Conservation (phyloP, 306 rosid species). For the Corylus heterophylla region DNA sequence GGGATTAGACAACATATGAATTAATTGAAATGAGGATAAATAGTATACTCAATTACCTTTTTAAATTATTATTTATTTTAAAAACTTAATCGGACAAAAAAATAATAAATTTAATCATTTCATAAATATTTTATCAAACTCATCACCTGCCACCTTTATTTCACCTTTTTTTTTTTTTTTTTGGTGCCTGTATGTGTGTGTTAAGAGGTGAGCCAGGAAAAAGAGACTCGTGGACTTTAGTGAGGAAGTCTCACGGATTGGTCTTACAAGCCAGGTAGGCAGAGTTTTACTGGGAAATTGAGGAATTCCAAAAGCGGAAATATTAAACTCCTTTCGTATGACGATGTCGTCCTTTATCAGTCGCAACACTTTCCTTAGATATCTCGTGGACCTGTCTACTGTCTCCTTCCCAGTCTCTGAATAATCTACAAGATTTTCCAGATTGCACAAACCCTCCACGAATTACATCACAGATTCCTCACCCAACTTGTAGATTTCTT, state of each 20-base stretch:
- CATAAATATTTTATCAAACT: too few species aligned
- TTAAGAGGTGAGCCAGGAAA: constrained; percentile 6
- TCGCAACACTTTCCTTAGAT: constrained; percentile 36
- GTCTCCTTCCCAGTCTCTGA: constrained; percentile 20
- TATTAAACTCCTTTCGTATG: constrained; percentile 32
- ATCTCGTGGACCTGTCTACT: constrained; percentile 38
- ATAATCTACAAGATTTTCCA: constrained; percentile 28
- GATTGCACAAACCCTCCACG: constrained; percentile 13
- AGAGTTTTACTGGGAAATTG: constrained; percentile 47
- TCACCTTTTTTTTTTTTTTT: too few species aligned
- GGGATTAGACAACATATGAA: too few species aligned
- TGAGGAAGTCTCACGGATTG: constrained; percentile 34
- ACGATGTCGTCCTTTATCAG: constrained; percentile 4
- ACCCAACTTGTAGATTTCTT: constrained; percentile 38
- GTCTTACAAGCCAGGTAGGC: constrained; percentile 35
- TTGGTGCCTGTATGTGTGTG: too few species aligned
- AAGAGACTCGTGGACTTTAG: constrained; percentile 40
- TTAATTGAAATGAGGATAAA: too few species aligned
- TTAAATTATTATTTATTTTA: too few species aligned
- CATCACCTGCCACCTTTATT: too few species aligned
- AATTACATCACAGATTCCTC: constrained; percentile 43
- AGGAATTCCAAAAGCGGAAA: constrained; percentile 40
- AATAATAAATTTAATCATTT: too few species aligned
- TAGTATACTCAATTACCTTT: too few species aligned
- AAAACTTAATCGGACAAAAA: too few species aligned